phyloP scores from a whole-genome alignment of 768 basidiomycete species.

The Auriculariales sp. region DNA sequence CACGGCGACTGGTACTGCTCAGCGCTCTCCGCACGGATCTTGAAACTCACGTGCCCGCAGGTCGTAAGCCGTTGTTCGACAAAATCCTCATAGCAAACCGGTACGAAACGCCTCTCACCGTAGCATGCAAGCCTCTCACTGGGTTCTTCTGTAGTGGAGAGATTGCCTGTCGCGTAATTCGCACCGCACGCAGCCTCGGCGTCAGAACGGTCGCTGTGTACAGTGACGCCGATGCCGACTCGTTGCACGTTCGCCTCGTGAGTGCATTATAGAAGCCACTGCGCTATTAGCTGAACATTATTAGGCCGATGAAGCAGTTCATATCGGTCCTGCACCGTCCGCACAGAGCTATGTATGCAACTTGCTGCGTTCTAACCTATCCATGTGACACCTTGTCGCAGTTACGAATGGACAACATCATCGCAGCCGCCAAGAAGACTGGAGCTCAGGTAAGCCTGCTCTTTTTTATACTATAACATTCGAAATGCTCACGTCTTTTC shows the following conservation, averaged over 20 bases:
- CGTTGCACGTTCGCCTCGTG: conserved; percentile 74
- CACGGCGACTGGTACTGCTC: too few species aligned
- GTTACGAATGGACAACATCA: conserved; percentile 79
- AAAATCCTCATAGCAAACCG: conserved; percentile 89
- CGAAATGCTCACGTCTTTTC: conserved; percentile 4
- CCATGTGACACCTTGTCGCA: conserved; percentile 15
- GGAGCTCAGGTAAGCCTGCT: conserved; percentile 59
- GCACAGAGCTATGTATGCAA: conserved; percentile 72
- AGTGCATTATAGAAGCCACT: not conserved
- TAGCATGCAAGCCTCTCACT: not conserved
- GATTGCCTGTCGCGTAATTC: conserved; percentile 90
- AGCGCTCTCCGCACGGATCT: too few species aligned
- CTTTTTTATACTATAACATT: too few species aligned
- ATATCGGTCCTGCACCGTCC: conserved; percentile 84
- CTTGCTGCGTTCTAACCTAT: not conserved
- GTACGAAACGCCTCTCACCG: too few species aligned
- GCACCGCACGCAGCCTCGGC: conserved; percentile 75
- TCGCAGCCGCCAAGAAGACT: conserved; percentile 64
- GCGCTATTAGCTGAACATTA: conserved; percentile 6
- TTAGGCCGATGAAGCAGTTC: conserved; percentile 78
- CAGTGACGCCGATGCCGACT: conserved; percentile 69
- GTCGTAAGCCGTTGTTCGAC: conserved; percentile 35
- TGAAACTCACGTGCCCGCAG: too few species aligned
- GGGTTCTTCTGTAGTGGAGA: too few species aligned
- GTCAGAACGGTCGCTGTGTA: conserved; percentile 88